Base-by-base conservation (phyloP, 2,329 filamentous ascomycete species). In the Alternaria metachromatica region DNA sequence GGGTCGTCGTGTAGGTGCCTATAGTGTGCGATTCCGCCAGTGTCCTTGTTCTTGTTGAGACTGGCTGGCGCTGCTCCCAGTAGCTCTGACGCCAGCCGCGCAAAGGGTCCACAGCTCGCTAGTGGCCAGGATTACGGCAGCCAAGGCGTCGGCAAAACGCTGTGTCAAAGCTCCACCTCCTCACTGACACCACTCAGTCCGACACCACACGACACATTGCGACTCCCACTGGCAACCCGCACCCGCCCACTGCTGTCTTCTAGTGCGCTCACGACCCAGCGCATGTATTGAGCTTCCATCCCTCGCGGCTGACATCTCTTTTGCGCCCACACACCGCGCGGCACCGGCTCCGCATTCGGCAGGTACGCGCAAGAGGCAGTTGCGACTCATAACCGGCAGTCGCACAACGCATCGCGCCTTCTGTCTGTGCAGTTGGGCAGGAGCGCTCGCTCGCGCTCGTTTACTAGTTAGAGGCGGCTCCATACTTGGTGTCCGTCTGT, bases 141-240 rank as follows among this genome's bases (percentile, higher is more conserved):
- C 64, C 67, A 67, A 69, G 68, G 26, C 58, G 37, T 68, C 63
- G 70, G 63, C 69, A 71, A 72, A 70, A 69, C 63, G 62, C 59
- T 56, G 61, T 45, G 68, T 71, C 69, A 66, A 70, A 70, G 68
- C 71, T 72, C 66, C 71, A 64, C 65, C 71, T 73, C 75, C 70
- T 74, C 73, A 72, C 68, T 66, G 60, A 61, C 74, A 68, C 69
- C 71, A 69, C 57, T 28, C 50, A 59, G 60, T 48, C 56, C 59
- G 13, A 65, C 63, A 71, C 73, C 72, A 75, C 75, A 74, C 75
- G 70, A 75, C 74, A 69, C 70, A 57, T 55, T 55, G 66, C 72
- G 60, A 58, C 70, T 55, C 37, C 54, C 57, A n/a, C 63, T 58
- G 43, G 50, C 55, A 69, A 57, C 64, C 59, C 64, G 63, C 53